Evolutionary conservation across 192 early-diverging fungal genomes (phyloP), one percentile per base, ranked within the genome.

Genomic region (Podila minutissima): DNA sequence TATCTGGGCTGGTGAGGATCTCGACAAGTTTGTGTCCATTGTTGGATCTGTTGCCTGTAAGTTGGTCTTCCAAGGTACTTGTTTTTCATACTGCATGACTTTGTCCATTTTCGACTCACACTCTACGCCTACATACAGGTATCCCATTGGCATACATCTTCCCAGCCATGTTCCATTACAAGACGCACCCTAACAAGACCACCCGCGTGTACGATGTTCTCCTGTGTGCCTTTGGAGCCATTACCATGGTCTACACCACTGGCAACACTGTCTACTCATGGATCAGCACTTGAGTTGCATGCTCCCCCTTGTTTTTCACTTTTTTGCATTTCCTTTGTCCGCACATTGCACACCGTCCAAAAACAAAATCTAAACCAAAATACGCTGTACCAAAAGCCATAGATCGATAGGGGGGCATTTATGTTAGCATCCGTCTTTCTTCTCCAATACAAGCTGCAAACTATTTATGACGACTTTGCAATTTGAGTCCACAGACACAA

Each of bases 141-240:
- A 87, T 89, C 6, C 92, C 92, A 13, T 78, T 93, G 63, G 89
- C 89, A 37, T 96, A 96, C 83, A 91, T 96, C 71, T 96, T 95
- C 85, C 96, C 96, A 19, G 86, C 92, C 50, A 83, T 96, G 71
- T 93, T 97, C 84, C 95, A 97, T 82, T 88, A 89, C 69, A 87
- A 88, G 65, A 88, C 87, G 0, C 78, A 91, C n/a, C 90, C 92
- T 17, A 64, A 69, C 37, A 86, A 85, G 17, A 82, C 84, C 66
- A 57, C 85, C 46, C 83, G 86, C 32, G 64, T 82, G 22, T 86
- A 88, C 59, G 94, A 96, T 72, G 74, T 91, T 29, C 32, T 86
- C 10, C 65, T 95, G 33, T 86, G 91, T 37, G 78, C 87, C 3
- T 90, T 96, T 86, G 94, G 94, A 33, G 59, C 90, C 10, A 51